These are phyloP conservation scores for Kokia cookei DNA, from an alignment of 441 rosid genomes.

Conservation along the genomic window DNA sequence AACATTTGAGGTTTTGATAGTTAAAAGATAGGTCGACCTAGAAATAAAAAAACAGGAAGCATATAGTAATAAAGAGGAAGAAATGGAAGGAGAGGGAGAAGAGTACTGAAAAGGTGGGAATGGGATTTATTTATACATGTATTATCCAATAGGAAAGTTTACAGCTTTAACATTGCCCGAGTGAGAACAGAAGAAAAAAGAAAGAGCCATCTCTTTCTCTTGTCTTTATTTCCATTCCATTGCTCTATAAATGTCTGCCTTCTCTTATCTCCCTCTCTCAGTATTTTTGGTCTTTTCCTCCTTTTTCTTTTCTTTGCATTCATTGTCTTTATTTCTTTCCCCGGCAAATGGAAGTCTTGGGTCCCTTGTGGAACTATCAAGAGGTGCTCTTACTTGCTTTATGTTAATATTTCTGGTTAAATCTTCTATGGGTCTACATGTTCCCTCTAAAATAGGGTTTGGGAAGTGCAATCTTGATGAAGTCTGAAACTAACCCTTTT, in stretches of 20 bases:
- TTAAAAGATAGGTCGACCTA: too few relatives aligned
- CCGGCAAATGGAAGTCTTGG: conserved; percentile 58
- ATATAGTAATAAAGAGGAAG: not conserved
- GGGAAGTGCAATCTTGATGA: not conserved
- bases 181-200: not conserved
- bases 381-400: conserved; percentile 41
- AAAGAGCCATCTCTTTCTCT: conserved; percentile 3
- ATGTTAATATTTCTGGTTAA: not conserved
- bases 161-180: conserved; percentile 18
- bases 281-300: not conserved
- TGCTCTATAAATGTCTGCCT: conserved; percentile 39
- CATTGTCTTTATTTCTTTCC: not conserved
- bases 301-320: not conserved
- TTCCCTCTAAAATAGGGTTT: not conserved
- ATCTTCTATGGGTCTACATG: not conserved
- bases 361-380: conserved; percentile 56
- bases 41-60: not conserved
- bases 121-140: not conserved
- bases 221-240: conserved; percentile 21
- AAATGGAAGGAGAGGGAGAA: conserved; percentile 29
- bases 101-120: conserved; percentile 42
- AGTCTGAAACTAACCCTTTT: not conserved
- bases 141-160: conserved; percentile 17
- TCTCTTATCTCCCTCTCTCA: conserved; percentile 15
- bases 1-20: too few relatives aligned